Conservation (phyloP, 805 yeast genomes). For the Candida koratica region DNA sequence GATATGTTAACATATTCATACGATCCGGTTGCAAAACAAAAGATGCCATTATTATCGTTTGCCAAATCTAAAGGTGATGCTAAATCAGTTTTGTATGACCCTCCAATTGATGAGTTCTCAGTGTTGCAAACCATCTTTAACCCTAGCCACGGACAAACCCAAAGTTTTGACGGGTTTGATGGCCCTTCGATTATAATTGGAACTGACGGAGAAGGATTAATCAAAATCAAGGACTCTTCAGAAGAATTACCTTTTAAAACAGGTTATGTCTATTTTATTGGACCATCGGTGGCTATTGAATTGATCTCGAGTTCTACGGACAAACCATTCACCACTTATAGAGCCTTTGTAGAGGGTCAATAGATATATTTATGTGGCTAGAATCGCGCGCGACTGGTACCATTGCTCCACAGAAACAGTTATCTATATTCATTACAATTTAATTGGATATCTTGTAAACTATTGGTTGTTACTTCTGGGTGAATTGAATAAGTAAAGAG, state of each 20-base stretch:
- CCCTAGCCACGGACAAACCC: conserved; percentile 42
- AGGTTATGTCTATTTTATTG: conserved; percentile 83
- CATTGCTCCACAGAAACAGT: no score
- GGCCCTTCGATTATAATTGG: conserved; percentile 89
- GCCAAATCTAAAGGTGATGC: conserved; percentile 65
- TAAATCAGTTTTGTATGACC: conserved; percentile 66
- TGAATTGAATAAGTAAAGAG: no score
- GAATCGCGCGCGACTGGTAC: no score
- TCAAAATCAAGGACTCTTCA: conserved; percentile 40
- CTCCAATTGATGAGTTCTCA: conserved; percentile 95
- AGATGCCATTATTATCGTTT: conserved; percentile 66
- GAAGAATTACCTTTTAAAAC: conserved; percentile 40
- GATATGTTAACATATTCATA: conserved; percentile 86
- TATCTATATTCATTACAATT: no score
- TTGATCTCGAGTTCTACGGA: conserved; percentile 46
- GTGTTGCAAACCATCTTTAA: conserved; percentile 79
- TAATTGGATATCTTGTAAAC: no score
- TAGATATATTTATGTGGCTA: background rate
- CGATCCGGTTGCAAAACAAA: conserved; percentile 89
- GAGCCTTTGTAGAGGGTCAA: conserved; percentile 80
- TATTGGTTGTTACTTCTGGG: no score
- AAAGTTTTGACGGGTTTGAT: conserved; percentile 55
- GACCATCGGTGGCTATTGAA: conserved; percentile 67
- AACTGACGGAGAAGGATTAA: conserved; percentile 73
- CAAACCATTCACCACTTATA: conserved; percentile 65